These are phyloP conservation scores for Furcasterigmium furcatum DNA, from an alignment of 2,329 filamentous ascomycete species.

Conservation along the genomic window DNA sequence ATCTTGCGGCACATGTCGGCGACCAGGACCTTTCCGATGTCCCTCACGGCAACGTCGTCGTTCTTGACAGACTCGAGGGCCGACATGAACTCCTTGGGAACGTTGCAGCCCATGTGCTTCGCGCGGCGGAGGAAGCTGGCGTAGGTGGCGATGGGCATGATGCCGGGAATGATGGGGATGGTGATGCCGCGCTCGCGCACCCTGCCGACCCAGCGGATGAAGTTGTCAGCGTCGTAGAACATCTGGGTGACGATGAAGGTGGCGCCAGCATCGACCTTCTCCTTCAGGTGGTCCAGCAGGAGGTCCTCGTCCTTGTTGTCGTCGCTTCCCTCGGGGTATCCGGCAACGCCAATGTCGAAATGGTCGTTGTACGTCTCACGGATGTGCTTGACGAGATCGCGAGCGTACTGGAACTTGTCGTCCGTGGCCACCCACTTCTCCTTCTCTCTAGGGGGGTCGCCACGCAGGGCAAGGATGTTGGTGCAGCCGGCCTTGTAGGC, in stretches of 20 bases:
- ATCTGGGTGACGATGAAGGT: slow-evolving; percentile 97
- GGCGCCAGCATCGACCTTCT: slow-evolving; percentile 93
- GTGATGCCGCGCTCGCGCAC: slow-evolving; percentile 82
- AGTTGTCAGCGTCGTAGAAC: slow-evolving; percentile 98
- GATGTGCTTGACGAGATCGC: slow-evolving; percentile 85
- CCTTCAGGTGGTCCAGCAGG: slow-evolving; percentile 83
- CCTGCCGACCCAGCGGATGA: slow-evolving; percentile 84
- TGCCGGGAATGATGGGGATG: slow-evolving; percentile 80
- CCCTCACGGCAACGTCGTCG: slow-evolving; percentile 87
- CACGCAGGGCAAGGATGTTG: slow-evolving; percentile 91
- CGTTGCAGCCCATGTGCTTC: slow-evolving; percentile 83
- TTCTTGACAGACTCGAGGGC: slow-evolving; percentile 92
- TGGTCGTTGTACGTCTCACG: slow-evolving; percentile 66
- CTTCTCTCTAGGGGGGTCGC: slow-evolving; percentile 89
- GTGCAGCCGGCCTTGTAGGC: slow-evolving; percentile 96
- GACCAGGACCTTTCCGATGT: slow-evolving; percentile 83
- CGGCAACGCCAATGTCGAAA: slow-evolving; percentile 96
- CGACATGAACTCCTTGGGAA: slow-evolving; percentile 78
- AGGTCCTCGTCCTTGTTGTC: slow-evolving; percentile 85
- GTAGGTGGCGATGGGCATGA: slow-evolving; percentile 90
- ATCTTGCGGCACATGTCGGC: slow-evolving; percentile 88
- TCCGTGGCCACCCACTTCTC: slow-evolving; percentile 91
- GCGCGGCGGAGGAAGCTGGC: slow-evolving; percentile 87
- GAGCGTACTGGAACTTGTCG: slow-evolving; percentile 86
- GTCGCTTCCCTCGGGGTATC: slow-evolving; percentile 93